Evolutionary conservation across 768 basidiomycete genomes (phyloP).

Genomic region (Lactarius vividus): DNA sequence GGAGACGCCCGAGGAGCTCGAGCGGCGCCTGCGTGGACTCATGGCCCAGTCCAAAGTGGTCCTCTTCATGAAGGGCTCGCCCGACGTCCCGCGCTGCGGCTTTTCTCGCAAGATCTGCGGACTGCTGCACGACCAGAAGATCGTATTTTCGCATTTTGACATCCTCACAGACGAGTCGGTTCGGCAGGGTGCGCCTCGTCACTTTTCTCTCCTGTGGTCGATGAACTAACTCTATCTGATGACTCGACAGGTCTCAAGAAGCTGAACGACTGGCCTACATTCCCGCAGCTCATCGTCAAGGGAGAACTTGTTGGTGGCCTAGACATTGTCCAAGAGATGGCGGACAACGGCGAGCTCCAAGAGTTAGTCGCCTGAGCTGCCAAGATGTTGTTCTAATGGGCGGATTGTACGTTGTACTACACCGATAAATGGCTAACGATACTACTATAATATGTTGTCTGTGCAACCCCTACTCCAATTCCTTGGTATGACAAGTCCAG

Average conservation of each 20-base stretch:
- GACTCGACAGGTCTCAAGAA: slow-evolving; percentile 47
- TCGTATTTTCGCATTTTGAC: slow-evolving; percentile 43
- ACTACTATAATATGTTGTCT: not conserved
- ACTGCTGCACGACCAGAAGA: slow-evolving; percentile 45
- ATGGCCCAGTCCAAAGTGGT: slow-evolving; percentile 71
- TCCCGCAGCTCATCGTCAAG: slow-evolving; percentile 68
- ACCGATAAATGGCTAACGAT: not conserved
- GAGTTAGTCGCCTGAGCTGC: slow-evolving; percentile 35
- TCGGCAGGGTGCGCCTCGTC: not conserved
- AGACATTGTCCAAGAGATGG: slow-evolving; percentile 90
- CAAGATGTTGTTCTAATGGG: not conserved
- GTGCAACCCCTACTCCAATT: not conserved
- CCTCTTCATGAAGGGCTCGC: slow-evolving; percentile 66
- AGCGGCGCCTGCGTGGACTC: slow-evolving; percentile 56
- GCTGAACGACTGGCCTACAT: slow-evolving; percentile 63
- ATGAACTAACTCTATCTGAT: not conserved
- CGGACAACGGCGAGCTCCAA: slow-evolving; percentile 70
- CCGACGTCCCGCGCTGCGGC: slow-evolving; percentile 59
- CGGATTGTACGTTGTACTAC: not conserved
- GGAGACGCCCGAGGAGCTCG: slow-evolving; percentile 64
- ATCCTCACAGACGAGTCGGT: not conserved
- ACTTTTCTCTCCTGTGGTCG: slow-evolving; percentile 12
- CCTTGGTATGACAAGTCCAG: not conserved
- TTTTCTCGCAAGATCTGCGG: slow-evolving; percentile 58
- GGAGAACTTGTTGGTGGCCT: slow-evolving; percentile 95